phyloP scores from a whole-genome alignment of 108 stramenopile species.

The Tribonema minus region DNA sequence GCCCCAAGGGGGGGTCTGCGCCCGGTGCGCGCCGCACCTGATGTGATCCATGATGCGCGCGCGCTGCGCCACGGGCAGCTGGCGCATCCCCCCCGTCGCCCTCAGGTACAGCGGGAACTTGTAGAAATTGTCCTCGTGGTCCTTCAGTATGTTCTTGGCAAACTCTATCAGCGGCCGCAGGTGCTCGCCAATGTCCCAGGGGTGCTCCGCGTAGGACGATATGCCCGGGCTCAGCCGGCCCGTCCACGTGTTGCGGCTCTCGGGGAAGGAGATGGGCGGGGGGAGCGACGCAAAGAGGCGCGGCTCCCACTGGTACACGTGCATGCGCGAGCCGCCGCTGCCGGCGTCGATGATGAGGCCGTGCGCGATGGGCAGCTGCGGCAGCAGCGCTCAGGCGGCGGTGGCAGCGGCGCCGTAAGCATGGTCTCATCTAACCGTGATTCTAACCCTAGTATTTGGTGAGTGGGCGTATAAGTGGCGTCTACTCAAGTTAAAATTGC shows the following conservation, averaged over 20 bases:
- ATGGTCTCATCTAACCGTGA: too few relatives aligned
- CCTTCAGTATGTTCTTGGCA: conserved; percentile 70
- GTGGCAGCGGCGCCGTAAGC: too few relatives aligned
- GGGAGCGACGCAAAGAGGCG: conserved; percentile 43
- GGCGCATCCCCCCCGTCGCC: conserved; percentile 79
- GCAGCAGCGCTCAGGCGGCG: too few relatives aligned
- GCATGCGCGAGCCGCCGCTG: conserved; percentile 76
- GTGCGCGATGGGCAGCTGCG: conserved; percentile 9
- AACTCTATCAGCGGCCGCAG: conserved; percentile 73
- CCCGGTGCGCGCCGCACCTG: too few relatives aligned
- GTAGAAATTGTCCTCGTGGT: conserved; percentile 62
- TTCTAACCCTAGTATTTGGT: too few relatives aligned
- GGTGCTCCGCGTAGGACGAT: conserved; percentile 42
- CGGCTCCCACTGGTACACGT: conserved; percentile 72
- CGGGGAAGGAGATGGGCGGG: conserved; percentile 61
- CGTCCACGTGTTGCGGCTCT: conserved; percentile 74
- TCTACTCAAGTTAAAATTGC: too few relatives aligned
- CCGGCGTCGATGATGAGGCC: conserved; percentile 83
- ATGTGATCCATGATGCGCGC: conserved; percentile 62
- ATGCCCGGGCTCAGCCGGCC: conserved; percentile 75
- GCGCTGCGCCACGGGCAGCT: conserved; percentile 60
- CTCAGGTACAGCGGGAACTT: conserved; percentile 80
- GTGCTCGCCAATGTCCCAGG: conserved; percentile 63
- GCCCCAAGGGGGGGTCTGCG: too few relatives aligned
- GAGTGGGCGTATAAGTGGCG: too few relatives aligned